Base-by-base conservation (phyloP, 371 early-diverging fungal genomes). In the Mortierella sp. region DNA sequence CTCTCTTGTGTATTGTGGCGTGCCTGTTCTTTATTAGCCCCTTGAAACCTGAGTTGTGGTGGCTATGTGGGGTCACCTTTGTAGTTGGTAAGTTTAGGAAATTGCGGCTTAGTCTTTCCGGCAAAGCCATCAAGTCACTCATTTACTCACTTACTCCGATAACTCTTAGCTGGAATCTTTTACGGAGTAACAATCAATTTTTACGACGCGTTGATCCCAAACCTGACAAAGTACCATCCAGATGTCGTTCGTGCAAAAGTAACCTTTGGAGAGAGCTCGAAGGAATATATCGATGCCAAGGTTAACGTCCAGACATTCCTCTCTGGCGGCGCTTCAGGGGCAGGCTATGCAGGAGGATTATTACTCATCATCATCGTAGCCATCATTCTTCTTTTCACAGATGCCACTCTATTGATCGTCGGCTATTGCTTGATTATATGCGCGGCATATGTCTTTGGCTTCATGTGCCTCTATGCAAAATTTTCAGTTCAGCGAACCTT, bases 161-260 rank as follows among this genome's bases (percentile, higher is more conserved):
- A 47, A 47, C 17, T 5, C 8, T 47, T 60, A 61, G 83, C 74
- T 9, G 86, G 82, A 34, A 70, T 88, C 26, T 63, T 72, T 32
- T 85, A 79, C 66, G 85, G 88, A 6, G 82, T 76, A 1, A 66
- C 86, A 0, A 76, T 77, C 61, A 89, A 90, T 34, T 90, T 89
- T 68, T 86, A 85, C 71, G 86, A 89, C 35, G 86, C 89, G n/a
- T 84, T 83, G 70, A 82, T 92, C 34, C 89, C 91, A 22, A 71
- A 85, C 28, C 58, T 90, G 23, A 80, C 87, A 1, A 75, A 85
- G 37, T 75, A 86, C 63, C 85, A 87, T 64, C 86, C 86, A 32
- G 72, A 83, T 23, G 84, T 84, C 0, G 57, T 85, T 26, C 70
- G 73, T 17, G 56, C 75, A 13, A 32, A 54, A 19, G 2, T 68